phyloP scores from a whole-genome alignment of 75 land plant species.

The Cryptomeria japonica region DNA sequence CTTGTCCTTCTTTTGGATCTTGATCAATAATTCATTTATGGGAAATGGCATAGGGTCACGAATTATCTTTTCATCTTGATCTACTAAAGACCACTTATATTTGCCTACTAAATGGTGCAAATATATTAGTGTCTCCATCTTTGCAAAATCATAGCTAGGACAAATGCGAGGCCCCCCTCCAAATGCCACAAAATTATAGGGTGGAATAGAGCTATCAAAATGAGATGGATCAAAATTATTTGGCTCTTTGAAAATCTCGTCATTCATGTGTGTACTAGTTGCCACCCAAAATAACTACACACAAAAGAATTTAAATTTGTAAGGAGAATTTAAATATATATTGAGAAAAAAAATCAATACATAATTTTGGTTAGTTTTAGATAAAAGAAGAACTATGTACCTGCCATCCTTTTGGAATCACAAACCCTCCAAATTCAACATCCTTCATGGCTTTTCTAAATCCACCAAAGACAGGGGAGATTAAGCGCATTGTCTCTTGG shows the following conservation, averaged over 20 bases:
- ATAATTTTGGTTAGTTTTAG: too few relatives aligned
- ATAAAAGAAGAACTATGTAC: conserved; percentile 20
- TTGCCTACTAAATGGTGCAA: conserved; percentile 47
- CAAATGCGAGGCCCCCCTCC: conserved; percentile 73
- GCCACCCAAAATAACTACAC: conserved; percentile 42
- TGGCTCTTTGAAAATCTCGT: conserved; percentile 45
- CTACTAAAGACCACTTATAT: conserved; percentile 38
- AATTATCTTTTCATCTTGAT: conserved; percentile 27
- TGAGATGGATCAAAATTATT: conserved; percentile 58
- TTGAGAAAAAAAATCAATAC: not conserved
- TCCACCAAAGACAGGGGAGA: conserved; percentile 47
- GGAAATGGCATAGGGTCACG: not conserved
- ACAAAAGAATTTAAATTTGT: not conserved
- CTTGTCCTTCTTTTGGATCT: not conserved
- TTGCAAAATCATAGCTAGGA: conserved; percentile 67
- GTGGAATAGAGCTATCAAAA: conserved; percentile 41
- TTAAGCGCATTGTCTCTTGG: conserved; percentile 50
- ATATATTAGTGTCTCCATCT: conserved; percentile 44
- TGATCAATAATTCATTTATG: not conserved
- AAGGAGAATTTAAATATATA: not conserved
- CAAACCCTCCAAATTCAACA: conserved; percentile 46
- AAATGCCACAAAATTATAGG: conserved; percentile 54
- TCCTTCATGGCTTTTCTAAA: conserved; percentile 60
- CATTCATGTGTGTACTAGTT: conserved; percentile 42
- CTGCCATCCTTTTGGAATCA: conserved; percentile 75